Evolutionary conservation across 139 green algal genomes (phyloP), one percentile per base, ranked within the genome.

Genomic region (Chlamydomonas asymmetrica): DNA sequence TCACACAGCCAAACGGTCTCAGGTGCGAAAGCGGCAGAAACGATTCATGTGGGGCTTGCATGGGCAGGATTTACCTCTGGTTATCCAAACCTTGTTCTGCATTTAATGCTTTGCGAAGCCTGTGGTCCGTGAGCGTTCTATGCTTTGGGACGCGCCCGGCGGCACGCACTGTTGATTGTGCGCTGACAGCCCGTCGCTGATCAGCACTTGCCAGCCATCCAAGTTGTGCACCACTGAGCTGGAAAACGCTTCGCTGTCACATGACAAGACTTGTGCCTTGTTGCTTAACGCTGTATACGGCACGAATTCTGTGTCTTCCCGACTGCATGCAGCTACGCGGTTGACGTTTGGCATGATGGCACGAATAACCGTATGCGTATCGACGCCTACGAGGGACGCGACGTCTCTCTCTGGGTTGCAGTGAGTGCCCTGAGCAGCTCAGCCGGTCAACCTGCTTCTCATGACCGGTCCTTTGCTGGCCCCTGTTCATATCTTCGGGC

Each of bases 1-100:
- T 82, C 0, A 73, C 64, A 2, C 80, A 85, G 31, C 80, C 80
- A 0, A 63, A 82, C n/a, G 80, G 80, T 27, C 63, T 85, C 1
- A 80, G 34, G 80, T 84, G 34, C 38, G 70, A 32, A 60, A 8
- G n/a, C n/a, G 13, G n/a, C n/a, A n/a, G n/a, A n/a, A n/a, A n/a
- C n/a, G n/a, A n/a, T n/a, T n/a, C n/a, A n/a, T n/a, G n/a, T n/a
- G n/a, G n/a, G n/a, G n/a, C n/a, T n/a, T n/a, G n/a, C n/a, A n/a
- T n/a, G n/a, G n/a, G n/a, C n/a, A n/a, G n/a, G n/a, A n/a, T n/a
- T n/a, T n/a, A n/a, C n/a, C n/a, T n/a, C n/a, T n/a, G n/a, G n/a
- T n/a, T n/a, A n/a, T n/a, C n/a, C n/a, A n/a, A n/a, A 13, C 18
- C n/a, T 20, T 13, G 8, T 34, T 13, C n/a, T 32, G 13, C 32